Percentiles rank a stretch among this genome's conserved stretches.
phyloP scores from a whole-genome alignment of 805 yeast species.

The Nakazawaea laoshanensis region DNA sequence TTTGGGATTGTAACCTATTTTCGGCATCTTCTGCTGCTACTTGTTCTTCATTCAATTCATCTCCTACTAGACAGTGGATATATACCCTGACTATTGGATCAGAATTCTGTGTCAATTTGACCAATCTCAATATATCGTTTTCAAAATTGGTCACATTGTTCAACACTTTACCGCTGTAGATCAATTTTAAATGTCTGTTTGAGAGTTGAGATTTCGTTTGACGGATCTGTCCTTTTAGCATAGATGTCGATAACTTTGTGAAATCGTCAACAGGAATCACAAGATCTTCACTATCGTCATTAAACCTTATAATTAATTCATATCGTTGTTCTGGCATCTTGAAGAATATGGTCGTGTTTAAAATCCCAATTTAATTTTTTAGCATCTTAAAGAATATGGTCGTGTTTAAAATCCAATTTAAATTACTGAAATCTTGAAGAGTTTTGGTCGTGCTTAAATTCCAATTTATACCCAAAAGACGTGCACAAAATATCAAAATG shows the following conservation, averaged over 20 bases:
- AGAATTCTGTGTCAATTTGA: slow-evolving; percentile 17
- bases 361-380: too few relatives aligned
- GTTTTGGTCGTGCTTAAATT: too few relatives aligned
- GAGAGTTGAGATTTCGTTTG: slow-evolving; percentile 18
- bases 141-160: slow-evolving; percentile 47
- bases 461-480: background rate
- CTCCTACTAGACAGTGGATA: slow-evolving; percentile 77
- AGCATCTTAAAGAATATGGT: too few relatives aligned
- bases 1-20: slow-evolving; percentile 36
- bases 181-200: slow-evolving; percentile 44
- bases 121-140: slow-evolving; percentile 32
- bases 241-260: slow-evolving; percentile 25
- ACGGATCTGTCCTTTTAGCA: slow-evolving; percentile 36
- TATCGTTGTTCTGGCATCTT: too few relatives aligned
- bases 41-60: slow-evolving; percentile 43
- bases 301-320: slow-evolving; percentile 33
- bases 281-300: slow-evolving; percentile 34
- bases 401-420: too few relatives aligned
- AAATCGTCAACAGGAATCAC: slow-evolving; percentile 24
- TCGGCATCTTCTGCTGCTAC: slow-evolving; percentile 45
- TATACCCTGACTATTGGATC: slow-evolving; percentile 33
- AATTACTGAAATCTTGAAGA: too few relatives aligned
- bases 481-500: background rate
- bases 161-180: slow-evolving; percentile 62
- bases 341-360: too few relatives aligned